phyloP scores from a whole-genome alignment of 2,329 filamentous ascomycete genomes.

The Monilinia aucupariae region DNA sequence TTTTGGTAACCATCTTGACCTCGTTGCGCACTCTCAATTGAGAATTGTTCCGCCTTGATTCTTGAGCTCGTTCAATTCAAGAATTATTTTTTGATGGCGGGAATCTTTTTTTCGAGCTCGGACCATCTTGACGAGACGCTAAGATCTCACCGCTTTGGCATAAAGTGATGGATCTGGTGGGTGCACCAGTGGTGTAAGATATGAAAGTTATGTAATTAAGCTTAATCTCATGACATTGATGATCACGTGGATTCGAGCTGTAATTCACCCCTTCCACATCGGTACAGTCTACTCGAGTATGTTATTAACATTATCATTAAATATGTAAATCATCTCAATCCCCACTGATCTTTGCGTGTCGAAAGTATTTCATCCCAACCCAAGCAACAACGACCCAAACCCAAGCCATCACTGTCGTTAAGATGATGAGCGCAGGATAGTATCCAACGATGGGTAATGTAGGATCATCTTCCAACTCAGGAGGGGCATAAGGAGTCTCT shows the following conservation, averaged over 20 bases:
- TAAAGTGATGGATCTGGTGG: background rate
- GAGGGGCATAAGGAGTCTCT: slow-evolving; percentile 89
- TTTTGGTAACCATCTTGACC: slow-evolving; percentile 36
- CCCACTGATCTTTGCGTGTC: slow-evolving; percentile 80
- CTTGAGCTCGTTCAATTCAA: slow-evolving; percentile 12
- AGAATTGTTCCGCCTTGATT: slow-evolving; percentile 4
- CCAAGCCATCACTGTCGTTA: slow-evolving; percentile 96
- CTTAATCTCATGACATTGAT: background rate
- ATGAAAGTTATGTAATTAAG: slow-evolving; percentile 2
- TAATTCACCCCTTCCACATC: no score
- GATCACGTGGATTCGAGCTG: background rate
- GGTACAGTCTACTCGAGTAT: no score
- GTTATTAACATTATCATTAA: slow-evolving; percentile 16
- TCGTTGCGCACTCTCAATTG: slow-evolving; percentile 16
- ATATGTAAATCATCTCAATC: slow-evolving; percentile 27
- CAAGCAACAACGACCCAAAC: slow-evolving; percentile 97
- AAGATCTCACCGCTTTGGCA: slow-evolving; percentile 12
- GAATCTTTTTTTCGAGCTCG: slow-evolving; percentile 18
- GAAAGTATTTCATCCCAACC: slow-evolving; percentile 99
- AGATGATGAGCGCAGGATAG: slow-evolving; percentile 87
- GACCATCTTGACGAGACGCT: slow-evolving; percentile 8
- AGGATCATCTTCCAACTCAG: slow-evolving; percentile 89
- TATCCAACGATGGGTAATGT: slow-evolving; percentile 95
- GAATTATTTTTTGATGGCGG: slow-evolving; percentile 19
- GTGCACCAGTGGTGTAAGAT: no score